Evolutionary conservation across 2,329 filamentous ascomycete genomes (phyloP), one percentile per base, ranked within the genome.

Genomic region (Curvularia verruculosa): DNA sequence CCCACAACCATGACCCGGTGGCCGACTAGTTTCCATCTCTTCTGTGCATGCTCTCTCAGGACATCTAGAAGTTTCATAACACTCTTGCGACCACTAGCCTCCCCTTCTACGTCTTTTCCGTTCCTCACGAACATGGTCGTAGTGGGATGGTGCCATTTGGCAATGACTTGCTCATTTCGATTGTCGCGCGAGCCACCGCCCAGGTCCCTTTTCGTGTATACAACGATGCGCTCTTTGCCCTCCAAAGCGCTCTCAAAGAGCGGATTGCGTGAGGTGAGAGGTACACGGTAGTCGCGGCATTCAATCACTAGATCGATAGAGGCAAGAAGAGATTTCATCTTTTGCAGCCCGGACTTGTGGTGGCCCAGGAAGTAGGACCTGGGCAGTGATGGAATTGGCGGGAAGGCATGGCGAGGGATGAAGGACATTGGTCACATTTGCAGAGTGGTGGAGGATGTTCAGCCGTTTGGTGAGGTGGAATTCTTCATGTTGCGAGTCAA

Each of bases 301-400:
- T 99, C 95, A 71, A 99, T 86, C 52, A 99, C 87, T 41, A 98
- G 87, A 70, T 93, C 90, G 68, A 97, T 90, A 61, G 87, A 87
- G 26, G 88, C 87, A 47, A 99, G 84, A 73, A 90, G 84, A 37
- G 85, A 85, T 74, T 91, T 90, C 89, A 98, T 96, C 74, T 90
- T 89, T 46, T 84, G 82, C 29, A 96, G 82, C 15, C 91, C 95
- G 9, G 90, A 85, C 59, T 87, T 86, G 82, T 99, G 95, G 79
- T 99, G 95, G 60, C 95, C 95, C 45, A 98, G 84, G 80, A 91
- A 99, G 80, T 98, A 99, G 57, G 94, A 95, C 64, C 91, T 88
- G 37, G 90, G 89, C 59, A 98, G 88, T 50, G 88, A 89, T 52
- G 83, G 80, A 69, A 94, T 89, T 41, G 87, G 81, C 37, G 89